phyloP scores from a whole-genome alignment of 371 early-diverging fungal genomes.

The Entomophthora muscae region DNA sequence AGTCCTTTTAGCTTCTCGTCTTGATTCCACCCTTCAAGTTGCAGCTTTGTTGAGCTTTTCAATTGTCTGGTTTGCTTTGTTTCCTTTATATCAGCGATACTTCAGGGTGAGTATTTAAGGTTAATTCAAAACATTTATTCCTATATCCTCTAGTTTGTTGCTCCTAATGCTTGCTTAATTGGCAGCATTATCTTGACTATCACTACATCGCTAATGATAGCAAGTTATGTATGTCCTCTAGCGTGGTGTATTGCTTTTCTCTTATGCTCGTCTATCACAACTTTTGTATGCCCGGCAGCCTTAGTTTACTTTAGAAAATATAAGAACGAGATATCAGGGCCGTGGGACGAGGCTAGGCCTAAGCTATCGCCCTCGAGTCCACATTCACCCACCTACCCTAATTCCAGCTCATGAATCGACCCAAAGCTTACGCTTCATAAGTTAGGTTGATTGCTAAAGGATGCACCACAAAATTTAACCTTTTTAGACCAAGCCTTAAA shows the following conservation, averaged over 20 bases:
- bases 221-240: background rate
- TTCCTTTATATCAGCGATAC: constrained; percentile 73
- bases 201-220: background rate
- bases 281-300: background rate
- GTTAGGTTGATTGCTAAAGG: no score
- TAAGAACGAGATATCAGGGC: constrained; percentile 76
- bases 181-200: background rate
- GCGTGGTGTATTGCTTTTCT: background rate
- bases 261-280: background rate
- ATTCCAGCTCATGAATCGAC: no score
- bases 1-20: constrained; percentile 79
- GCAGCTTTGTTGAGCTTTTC: constrained; percentile 78
- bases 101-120: constrained; percentile 32
- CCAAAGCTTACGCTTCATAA: no score
- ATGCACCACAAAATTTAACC: no score
- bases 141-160: background rate
- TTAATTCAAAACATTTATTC: background rate
- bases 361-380: no score
- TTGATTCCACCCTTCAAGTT: constrained; percentile 64
- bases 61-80: constrained; percentile 78
- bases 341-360: constrained; percentile 93
- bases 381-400: no score
- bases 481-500: no score
- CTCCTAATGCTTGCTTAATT: background rate
- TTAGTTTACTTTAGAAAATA: background rate